Evolutionary conservation across 2,329 filamentous ascomycete species (phyloP).

Genomic region (Aureobasidium sp.): DNA sequence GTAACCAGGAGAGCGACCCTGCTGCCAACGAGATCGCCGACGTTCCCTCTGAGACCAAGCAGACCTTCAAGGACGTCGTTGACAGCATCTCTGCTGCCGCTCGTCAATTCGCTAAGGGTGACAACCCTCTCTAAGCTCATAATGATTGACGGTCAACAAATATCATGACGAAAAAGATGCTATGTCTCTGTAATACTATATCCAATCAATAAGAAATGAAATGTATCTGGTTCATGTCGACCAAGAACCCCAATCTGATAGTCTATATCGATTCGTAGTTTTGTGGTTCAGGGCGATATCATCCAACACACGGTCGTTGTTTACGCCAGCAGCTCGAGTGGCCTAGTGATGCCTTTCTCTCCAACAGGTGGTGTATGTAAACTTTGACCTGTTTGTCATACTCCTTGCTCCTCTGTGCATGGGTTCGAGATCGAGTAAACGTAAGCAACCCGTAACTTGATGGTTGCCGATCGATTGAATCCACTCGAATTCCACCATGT

Average conservation of each 20-base stretch:
- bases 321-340: too few relatives aligned
- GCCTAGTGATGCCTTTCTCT: too few relatives aligned
- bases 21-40: slow-evolving; percentile 27
- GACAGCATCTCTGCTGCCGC: slow-evolving; percentile 36
- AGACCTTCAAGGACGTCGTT: slow-evolving; percentile 37
- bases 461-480: too few relatives aligned
- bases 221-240: neutral
- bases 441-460: too few relatives aligned
- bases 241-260: too few relatives aligned
- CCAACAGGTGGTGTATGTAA: too few relatives aligned
- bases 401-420: too few relatives aligned
- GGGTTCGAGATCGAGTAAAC: too few relatives aligned
- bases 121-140: slow-evolving; percentile 21
- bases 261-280: neutral
- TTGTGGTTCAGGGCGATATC: neutral
- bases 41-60: slow-evolving; percentile 35
- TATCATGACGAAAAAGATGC: neutral
- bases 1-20: slow-evolving; percentile 33
- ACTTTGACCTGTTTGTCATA: too few relatives aligned
- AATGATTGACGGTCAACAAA: neutral
- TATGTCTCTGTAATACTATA: slow-evolving; percentile 1
- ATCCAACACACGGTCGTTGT: neutral
- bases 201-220: neutral
- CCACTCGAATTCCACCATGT: too few relatives aligned
- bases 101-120: slow-evolving; percentile 36